Conservation (phyloP, 129 eudicot species). For the Chrysanthemum lavandulifolium region DNA sequence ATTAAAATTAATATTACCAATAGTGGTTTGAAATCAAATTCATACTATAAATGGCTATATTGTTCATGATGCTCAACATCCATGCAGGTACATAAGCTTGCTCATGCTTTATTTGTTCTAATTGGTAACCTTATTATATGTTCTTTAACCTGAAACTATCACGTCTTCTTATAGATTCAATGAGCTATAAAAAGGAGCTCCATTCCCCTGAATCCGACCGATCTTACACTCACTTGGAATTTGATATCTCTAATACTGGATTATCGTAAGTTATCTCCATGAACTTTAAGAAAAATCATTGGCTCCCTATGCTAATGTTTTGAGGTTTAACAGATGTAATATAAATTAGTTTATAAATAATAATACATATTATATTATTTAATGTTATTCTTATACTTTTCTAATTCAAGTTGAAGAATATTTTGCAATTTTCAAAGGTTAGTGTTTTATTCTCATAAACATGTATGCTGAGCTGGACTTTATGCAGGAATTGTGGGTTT, state of each 20-base stretch:
- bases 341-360: too few species aligned
- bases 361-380: too few species aligned
- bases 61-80: slow-evolving; percentile 91
- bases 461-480: not conserved
- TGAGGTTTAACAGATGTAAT: too few species aligned
- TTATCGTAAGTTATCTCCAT: slow-evolving; percentile 48
- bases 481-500: slow-evolving; percentile 9
- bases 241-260: slow-evolving; percentile 83
- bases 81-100: slow-evolving; percentile 62
- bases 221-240: slow-evolving; percentile 94
- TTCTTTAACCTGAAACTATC: slow-evolving; percentile 25
- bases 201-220: slow-evolving; percentile 90
- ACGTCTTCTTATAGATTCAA: slow-evolving; percentile 43
- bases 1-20: too few species aligned
- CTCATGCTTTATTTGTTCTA: not conserved
- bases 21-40: too few species aligned
- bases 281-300: too few species aligned
- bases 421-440: too few species aligned
- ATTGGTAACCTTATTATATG: not conserved
- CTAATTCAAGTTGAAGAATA: too few species aligned
- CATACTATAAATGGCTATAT: slow-evolving; percentile 57
- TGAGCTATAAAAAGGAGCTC: slow-evolving; percentile 85
- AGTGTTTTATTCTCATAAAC: too few species aligned
- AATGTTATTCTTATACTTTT: not conserved
- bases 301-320: too few species aligned